Evolutionary conservation across 2,329 filamentous ascomycete species (phyloP), one percentile per base, ranked within the genome.

Genomic region (Gaeumannomyces sp.): DNA sequence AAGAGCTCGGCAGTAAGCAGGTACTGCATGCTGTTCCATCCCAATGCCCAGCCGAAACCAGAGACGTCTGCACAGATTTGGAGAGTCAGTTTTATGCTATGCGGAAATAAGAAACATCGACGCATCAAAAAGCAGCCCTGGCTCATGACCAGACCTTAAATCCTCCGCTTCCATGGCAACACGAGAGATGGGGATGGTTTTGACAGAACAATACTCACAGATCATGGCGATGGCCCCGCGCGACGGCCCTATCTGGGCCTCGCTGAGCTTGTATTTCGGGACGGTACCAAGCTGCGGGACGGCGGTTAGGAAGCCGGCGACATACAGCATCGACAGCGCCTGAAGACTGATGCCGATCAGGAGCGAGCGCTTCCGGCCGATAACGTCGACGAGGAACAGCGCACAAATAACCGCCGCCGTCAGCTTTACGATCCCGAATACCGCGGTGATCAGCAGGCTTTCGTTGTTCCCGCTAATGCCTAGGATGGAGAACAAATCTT

Each of bases 1-100:
- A 90, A 92, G 67, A 93, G 82, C 73, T 93, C 90, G 2, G 88
- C 88, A 22, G 89, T 91, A 66, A 93, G 83, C 6, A 93, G 81
- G 73, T 92, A 93, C 75, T 92, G 89, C 80, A 91, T 89, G 0
- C 81, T 85, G 77, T 91, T 91, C 88, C 86, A 92, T 60, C 84
- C 87, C 2, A 89, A 77, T 2, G 87, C 87, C 87, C 88, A 90
- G 1, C 87, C 88, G 65, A 84, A 80, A 29, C 64, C 64, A 11
- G 59, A 87, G 56, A 90, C 64, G 73, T 88, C 45, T 45, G 14
- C 8, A 38, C 14, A 14, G 35, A 8, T 14, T 50, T 50, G 45
- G 22, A 7, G 22, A 3, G 4, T 38, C 29, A 38, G 35, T 8
- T 16, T 16, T 16, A 6, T 45, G 38, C 38, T 19, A 16, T 6